Base-by-base conservation (phyloP, 192 early-diverging fungal species). In the Coemansia sp. region DNA sequence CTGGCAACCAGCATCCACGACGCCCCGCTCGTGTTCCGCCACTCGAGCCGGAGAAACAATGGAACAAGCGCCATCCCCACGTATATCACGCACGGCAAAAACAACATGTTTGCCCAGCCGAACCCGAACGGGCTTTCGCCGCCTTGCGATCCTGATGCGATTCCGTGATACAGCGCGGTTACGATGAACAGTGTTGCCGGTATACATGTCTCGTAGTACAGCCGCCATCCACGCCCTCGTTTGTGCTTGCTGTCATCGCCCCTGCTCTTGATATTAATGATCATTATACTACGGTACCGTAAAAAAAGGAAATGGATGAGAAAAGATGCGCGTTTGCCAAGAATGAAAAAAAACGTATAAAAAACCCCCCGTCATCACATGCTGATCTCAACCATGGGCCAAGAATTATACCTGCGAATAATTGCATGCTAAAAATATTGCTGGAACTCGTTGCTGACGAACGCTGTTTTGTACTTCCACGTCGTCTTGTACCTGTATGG, bases 141-240 rank as follows among this genome's bases (percentile, higher is more conserved):
- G 20, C 12, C 30, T 55, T 26, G 21, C 30, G 10, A 7, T 8
- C 21, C 16, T 51, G 18, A 23, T 55, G 18, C 57, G 34, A 2
- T 59, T n/a, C 16, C n/a, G 35, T 59, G 57, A n/a, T 59, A 21
- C 18, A 59, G 16, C 5, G 35, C 18, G 6, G 34, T 36, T 34
- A 38, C 57, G 14, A 59, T 38, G 15, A 59, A 59, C 7, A 75
- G 45, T 10, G 69, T 23, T 4, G 64, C 67, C 3, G 78, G 73
- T 9, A 81, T 72, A 30, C 69, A 69, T 55, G 78, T 56, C 56
- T 81, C 78, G 56, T 63, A 69, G 36, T 66, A 66, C 57, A 68
- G 62, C 56, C 72, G 77, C 20, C 21, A n/a, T 1, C 60, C 56
- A 33, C 64, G 68, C 12, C 34, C 60, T n/a, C 34, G 16, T 30